Base-by-base conservation (phyloP, 176 grass and related monocot species). In the Bromus sterilis region DNA sequence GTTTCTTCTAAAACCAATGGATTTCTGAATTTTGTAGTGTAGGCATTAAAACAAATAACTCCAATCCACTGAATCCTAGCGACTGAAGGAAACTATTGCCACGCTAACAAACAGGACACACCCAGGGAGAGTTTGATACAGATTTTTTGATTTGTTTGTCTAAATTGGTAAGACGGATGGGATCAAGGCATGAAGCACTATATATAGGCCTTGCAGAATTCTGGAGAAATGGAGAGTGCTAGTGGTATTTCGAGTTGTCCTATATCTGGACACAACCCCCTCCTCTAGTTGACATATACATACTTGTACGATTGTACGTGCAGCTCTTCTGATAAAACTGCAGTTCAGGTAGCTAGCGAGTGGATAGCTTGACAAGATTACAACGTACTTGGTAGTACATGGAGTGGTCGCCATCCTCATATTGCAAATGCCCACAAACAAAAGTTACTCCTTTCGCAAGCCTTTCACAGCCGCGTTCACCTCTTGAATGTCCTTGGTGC, bases 401-500 rank as follows among this genome's bases (percentile, higher is more conserved):
- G 26, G 2, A 23, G 32, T 58, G 69, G 33, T 42, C 28, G 18
- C 2, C 9, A 65, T 80, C 24, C 57, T 56, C 44, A 14, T 26
- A 41, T 36, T 4, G 6, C 11, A 24, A 29, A 76, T 13, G 70
- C 43, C 29, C 67, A 24, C 11, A 68, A 46, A 60, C 7, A 1
- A 2, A 12, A 76, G 72, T 79, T 87, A 82, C 26, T 33, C 29
- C 58, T 67, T 79, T 35, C 26, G 30, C 36, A 75, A 75, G n/a
- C 14, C 41, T 25, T 18, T 60, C 18, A 84, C 0, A 11, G 31
- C 33, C 63, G 21, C 33, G 4, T 66, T 66, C 64, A 68, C 37
- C 36, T 51, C 81, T 60, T 69, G 68, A 67, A 68, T 68, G 69
- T 84, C 87, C 60, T 79, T 60, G 0, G 30, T 66, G 20, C 31